Percentiles rank a stretch among this genome's conserved stretches.
These are phyloP conservation scores for Boletus pseudopeckii DNA, from an alignment of 768 basidiomycete genomes.

Conservation along the genomic window DNA sequence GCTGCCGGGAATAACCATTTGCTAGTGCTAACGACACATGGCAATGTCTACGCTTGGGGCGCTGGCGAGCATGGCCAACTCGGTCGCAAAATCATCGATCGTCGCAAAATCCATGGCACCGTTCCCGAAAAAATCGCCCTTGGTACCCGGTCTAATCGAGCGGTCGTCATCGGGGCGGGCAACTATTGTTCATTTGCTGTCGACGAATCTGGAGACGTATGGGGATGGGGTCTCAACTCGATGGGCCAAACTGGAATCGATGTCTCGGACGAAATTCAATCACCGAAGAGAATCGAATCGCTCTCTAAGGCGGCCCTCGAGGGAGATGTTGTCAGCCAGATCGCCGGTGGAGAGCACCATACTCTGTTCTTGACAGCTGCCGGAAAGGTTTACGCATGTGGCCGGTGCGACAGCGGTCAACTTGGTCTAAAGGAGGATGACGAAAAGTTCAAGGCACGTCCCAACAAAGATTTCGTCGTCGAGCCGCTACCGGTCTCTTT, in stretches of 20 bases:
- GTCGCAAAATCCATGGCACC: slow-evolving; percentile 86
- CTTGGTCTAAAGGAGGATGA: slow-evolving; percentile 74
- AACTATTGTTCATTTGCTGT: slow-evolving; percentile 89
- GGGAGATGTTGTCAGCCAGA: slow-evolving; percentile 64
- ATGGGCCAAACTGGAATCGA: slow-evolving; percentile 79
- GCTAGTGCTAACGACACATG: slow-evolving; percentile 83
- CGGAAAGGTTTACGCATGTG: slow-evolving; percentile 84
- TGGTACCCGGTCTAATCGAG: slow-evolving; percentile 60
- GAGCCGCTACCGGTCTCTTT: slow-evolving; percentile 66
- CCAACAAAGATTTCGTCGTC: slow-evolving; percentile 55
- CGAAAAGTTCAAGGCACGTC: slow-evolving; percentile 54
- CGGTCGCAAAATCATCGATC: slow-evolving; percentile 84
- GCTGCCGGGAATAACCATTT: slow-evolving; percentile 88
- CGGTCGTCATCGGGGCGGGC: slow-evolving; percentile 74
- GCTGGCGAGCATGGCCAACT: slow-evolving; percentile 89
- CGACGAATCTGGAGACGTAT: slow-evolving; percentile 77
- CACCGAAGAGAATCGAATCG: slow-evolving; percentile 61
- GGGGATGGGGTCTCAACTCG: slow-evolving; percentile 95
- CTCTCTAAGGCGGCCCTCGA: slow-evolving; percentile 60
- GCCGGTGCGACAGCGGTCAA: slow-evolving; percentile 80
- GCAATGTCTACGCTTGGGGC: slow-evolving; percentile 86
- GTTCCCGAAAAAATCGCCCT: slow-evolving; percentile 83
- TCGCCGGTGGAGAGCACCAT: slow-evolving; percentile 85
- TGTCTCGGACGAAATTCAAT: slow-evolving; percentile 48
- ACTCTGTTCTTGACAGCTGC: slow-evolving; percentile 81